Conservation (phyloP, 345 rosid genomes). For the Excoecaria agallocha region DNA sequence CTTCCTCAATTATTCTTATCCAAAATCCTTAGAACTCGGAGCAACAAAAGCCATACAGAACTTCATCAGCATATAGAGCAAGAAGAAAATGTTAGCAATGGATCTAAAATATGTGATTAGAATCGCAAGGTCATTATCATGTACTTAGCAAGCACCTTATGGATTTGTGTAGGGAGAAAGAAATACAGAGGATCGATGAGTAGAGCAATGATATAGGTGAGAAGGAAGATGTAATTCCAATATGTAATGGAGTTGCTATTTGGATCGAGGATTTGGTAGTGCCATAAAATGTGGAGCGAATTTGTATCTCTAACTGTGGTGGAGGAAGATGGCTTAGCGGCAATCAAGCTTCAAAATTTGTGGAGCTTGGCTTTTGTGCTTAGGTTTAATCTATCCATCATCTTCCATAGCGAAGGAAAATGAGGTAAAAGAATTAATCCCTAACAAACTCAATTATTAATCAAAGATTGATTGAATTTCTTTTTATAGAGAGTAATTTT, state of each 20-base stretch:
- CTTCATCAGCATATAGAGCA: constrained; percentile 65
- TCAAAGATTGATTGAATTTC: not conserved
- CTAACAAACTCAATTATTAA: no score
- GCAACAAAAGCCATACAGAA: constrained; percentile 82
- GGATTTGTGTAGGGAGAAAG: constrained; percentile 50
- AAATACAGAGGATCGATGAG: constrained; percentile 89
- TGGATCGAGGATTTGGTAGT: constrained; percentile 79
- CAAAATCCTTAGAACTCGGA: constrained; percentile 68
- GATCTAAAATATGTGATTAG: constrained; percentile 64
- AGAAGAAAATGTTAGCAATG: constrained; percentile 60
- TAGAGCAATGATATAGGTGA: constrained; percentile 67
- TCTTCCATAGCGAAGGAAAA: no score
- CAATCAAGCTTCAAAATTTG: constrained; percentile 32
- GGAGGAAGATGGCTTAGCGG: constrained; percentile 16
- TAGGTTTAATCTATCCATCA: no score
- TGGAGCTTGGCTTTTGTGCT: constrained; percentile 31
- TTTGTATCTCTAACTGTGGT: not conserved
- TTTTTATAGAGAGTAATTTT: no score
- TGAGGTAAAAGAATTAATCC: no score
- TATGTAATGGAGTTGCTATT: constrained; percentile 72
- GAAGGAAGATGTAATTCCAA: no score
- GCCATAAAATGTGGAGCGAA: constrained; percentile 64
- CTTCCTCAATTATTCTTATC: constrained; percentile 81
- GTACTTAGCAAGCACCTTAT: constrained; percentile 43
- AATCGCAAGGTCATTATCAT: constrained; percentile 48